Evolutionary conservation across 1,284 basidiomycete genomes (phyloP).

Genomic region (Cutaneotrichosporon cyanovorans): DNA sequence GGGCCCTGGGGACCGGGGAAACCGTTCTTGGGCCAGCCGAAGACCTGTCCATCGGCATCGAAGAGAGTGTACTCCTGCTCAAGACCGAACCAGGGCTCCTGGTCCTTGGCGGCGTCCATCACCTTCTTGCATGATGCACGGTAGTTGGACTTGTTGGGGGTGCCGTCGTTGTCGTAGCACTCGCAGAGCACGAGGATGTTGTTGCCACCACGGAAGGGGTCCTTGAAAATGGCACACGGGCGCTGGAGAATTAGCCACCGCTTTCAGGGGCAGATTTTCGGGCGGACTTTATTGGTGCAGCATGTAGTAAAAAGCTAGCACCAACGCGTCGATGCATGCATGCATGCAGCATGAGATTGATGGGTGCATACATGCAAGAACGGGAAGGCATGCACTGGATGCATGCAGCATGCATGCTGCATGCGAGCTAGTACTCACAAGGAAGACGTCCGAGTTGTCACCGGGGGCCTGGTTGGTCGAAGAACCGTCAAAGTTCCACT

Average conservation of each 20-base stretch:
- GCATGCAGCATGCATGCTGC: too few relatives aligned
- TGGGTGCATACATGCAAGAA: too few relatives aligned
- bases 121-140: conserved; percentile 83
- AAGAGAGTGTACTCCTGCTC: conserved; percentile 99
- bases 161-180: conserved; percentile 98
- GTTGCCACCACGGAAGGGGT: conserved; percentile 97
- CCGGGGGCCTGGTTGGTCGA: conserved; percentile 95
- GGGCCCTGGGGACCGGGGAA: conserved; percentile 99
- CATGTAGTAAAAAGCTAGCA: too few relatives aligned
- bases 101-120: conserved; percentile 79
- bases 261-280: not conserved
- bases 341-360: too few relatives aligned
- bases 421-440: conserved; percentile 46
- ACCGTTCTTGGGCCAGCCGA: conserved; percentile 96
- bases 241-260: conserved; percentile 47
- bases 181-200: conserved; percentile 96
- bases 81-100: conserved; percentile 91
- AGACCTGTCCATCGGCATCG: conserved; percentile 82
- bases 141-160: conserved; percentile 95
- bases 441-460: conserved; percentile 92
- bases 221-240: conserved; percentile 94
- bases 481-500: conserved; percentile 99
- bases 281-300: too few relatives aligned
- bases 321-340: too few relatives aligned
- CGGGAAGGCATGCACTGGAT: too few relatives aligned